Evolutionary conservation across 140 eudicot genomes (phyloP), one percentile per base, ranked within the genome.

Genomic region (Senecio squalidus): DNA sequence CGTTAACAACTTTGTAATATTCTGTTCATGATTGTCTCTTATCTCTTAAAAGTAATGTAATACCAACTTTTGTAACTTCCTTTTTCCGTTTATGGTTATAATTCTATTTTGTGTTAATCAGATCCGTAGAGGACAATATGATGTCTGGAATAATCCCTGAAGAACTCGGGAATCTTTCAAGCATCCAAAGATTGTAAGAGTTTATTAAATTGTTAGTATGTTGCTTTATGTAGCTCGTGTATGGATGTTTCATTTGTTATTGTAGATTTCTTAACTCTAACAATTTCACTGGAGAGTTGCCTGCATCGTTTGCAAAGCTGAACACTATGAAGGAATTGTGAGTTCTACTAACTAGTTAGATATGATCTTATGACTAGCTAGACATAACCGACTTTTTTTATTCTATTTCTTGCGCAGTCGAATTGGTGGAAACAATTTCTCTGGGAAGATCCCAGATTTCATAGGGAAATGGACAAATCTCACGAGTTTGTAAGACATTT

Each of bases 251-350:
- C 36, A 18, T 47, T 2, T 46, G 38, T 31, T 57, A 7, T 40
- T 30, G 24, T 46, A 86, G 92, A 54, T 26, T 54, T 25, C 46
- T 86, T 18, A 70, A 55, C 49, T 76, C 88, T 21, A 86, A 82
- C 80, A 47, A 76, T 57, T 74, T 86, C 7, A 82, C 92, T 10
- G 92, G 95, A 60, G 75, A 68, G 55, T 39, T 86, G 70, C 95
- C 95, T 2, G 50, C 38, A 54, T 62, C 63, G 20, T 78, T 86
- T 25, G 88, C 80, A 25, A 86, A 62, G 15, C 48, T 79, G 58
- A 64, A 55, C 40, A 76, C 60, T 46, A 20, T 86, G 75, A 72
- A 22, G 31, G 88, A 86, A 59, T 79, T 86, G 95, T 86, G 56
- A 79, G 95, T 34, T 59, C 58, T 21, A 49, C 29, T 9, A 25